Conservation (phyloP, 1,284 basidiomycete species). For the Veloboletus limbatus region DNA sequence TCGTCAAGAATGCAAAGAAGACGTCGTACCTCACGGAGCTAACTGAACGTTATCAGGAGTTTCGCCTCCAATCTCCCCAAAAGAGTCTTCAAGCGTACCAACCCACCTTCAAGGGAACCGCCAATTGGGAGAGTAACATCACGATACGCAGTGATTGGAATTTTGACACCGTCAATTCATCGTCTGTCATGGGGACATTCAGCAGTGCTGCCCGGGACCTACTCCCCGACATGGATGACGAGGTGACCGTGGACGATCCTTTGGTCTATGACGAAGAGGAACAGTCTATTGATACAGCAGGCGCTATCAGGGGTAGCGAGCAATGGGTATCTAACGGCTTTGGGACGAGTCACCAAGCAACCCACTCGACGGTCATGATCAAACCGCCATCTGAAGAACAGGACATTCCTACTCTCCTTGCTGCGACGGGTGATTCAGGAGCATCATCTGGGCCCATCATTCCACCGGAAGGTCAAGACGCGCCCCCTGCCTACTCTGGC, state of each 20-base stretch:
- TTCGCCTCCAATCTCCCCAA: constrained; percentile 54
- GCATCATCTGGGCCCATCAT: constrained; percentile 35
- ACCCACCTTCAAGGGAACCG: constrained; percentile 52
- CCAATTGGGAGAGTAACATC: constrained; percentile 62
- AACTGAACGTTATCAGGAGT: constrained; percentile 79
- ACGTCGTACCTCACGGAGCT: constrained; percentile 84
- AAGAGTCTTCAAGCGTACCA: constrained; percentile 53
- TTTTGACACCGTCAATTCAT: constrained; percentile 85
- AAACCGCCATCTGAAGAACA: constrained; percentile 42
- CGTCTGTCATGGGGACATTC: constrained; percentile 71
- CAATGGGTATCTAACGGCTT: constrained; percentile 39
- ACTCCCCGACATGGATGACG: constrained; percentile 54
- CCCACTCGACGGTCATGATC: constrained; percentile 72
- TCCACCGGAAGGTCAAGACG: constrained; percentile 40
- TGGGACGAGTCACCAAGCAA: constrained; percentile 51
- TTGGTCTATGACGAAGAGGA: constrained; percentile 42
- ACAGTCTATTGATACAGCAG: constrained; percentile 55
- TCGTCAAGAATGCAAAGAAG: constrained; percentile 81
- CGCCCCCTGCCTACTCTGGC: constrained; percentile 61
- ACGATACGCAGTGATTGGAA: constrained; percentile 92
- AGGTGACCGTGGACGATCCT: constrained; percentile 46
- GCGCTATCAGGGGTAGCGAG: constrained; percentile 65
- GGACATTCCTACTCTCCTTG: constrained; percentile 42
- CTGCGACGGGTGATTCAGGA: constrained; percentile 36
- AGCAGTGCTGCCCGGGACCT: constrained; percentile 66